Conservation (phyloP, 768 basidiomycete genomes). For the Phaeolepiota aurea region DNA sequence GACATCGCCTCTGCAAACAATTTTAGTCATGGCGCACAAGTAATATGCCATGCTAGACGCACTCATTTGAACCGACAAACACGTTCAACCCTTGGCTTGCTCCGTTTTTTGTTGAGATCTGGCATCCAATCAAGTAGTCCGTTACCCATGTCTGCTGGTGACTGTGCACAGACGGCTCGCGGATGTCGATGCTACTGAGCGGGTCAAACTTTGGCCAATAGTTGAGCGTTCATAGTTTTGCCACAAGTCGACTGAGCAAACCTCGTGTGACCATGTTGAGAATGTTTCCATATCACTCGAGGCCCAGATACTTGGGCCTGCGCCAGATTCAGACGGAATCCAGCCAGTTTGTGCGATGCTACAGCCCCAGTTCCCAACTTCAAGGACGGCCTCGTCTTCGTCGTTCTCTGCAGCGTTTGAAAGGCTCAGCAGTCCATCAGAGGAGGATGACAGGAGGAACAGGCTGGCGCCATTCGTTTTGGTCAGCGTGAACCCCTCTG, state of each 20-base stretch:
- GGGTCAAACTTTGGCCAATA: slow-evolving; percentile 44
- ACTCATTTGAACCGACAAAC: slow-evolving; percentile 75
- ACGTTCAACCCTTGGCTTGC: slow-evolving; percentile 36
- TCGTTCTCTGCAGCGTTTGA: slow-evolving; percentile 70
- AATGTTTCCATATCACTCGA: slow-evolving; percentile 95
- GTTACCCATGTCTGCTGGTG: slow-evolving; percentile 63
- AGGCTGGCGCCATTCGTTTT: not conserved
- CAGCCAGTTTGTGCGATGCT: slow-evolving; percentile 75
- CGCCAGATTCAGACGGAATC: slow-evolving; percentile 27
- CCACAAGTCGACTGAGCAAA: slow-evolving; percentile 14
- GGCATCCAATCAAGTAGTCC: slow-evolving; percentile 62
- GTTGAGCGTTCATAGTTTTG: not conserved
- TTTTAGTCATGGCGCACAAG: slow-evolving; percentile 1
- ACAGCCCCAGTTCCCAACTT: slow-evolving; percentile 83
- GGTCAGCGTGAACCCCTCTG: slow-evolving; percentile 7
- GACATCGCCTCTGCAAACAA: slow-evolving; percentile 41
- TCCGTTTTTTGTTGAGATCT: slow-evolving; percentile 19
- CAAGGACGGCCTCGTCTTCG: slow-evolving; percentile 78
- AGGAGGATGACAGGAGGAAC: slow-evolving; percentile 69
- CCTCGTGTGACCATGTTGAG: slow-evolving; percentile 74
- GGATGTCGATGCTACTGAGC: slow-evolving; percentile 51
- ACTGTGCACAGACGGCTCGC: slow-evolving; percentile 52
- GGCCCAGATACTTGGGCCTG: slow-evolving; percentile 55
- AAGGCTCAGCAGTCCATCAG: slow-evolving; percentile 74
- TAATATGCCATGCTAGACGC: too few relatives aligned